Percentiles rank a stretch among this genome's conserved stretches.
Conservation (phyloP, 345 rosid species). For the Cardamine resedifolia region DNA sequence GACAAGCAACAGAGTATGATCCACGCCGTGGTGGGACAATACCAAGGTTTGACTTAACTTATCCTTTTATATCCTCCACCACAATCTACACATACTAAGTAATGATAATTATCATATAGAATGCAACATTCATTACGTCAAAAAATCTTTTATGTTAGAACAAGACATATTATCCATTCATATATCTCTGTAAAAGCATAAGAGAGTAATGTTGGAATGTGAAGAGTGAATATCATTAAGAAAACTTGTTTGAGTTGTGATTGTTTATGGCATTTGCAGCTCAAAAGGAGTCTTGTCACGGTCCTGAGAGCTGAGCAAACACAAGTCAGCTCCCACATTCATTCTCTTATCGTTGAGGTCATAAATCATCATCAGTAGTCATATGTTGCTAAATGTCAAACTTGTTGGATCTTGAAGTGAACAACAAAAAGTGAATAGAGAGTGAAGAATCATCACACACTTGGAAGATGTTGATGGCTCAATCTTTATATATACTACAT, state of each 20-base stretch:
- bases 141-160: not conserved
- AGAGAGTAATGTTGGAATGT: not conserved
- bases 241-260: not conserved
- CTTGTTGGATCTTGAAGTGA: not conserved
- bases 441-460: not conserved
- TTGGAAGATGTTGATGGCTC: not conserved
- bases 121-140: not conserved
- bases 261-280: slow-evolving; percentile 46
- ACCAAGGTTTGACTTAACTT: slow-evolving; percentile 59
- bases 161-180: not conserved
- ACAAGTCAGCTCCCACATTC: slow-evolving; percentile 14
- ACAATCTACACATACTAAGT: not conserved
- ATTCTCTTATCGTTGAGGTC: not conserved
- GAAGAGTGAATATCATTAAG: not conserved
- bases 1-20: slow-evolving; percentile 83
- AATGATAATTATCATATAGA: not conserved
- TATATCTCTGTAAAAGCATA: not conserved
- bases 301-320: slow-evolving; percentile 34
- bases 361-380: not conserved
- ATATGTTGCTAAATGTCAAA: not conserved
- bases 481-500: too few relatives aligned
- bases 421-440: not conserved
- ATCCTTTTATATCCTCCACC: not conserved
- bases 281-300: slow-evolving; percentile 85
- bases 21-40: slow-evolving; percentile 74